Percentiles rank a stretch among this genome's conserved stretches.
Conservation (phyloP, 345 rosid species). For the Angophora floribunda region DNA sequence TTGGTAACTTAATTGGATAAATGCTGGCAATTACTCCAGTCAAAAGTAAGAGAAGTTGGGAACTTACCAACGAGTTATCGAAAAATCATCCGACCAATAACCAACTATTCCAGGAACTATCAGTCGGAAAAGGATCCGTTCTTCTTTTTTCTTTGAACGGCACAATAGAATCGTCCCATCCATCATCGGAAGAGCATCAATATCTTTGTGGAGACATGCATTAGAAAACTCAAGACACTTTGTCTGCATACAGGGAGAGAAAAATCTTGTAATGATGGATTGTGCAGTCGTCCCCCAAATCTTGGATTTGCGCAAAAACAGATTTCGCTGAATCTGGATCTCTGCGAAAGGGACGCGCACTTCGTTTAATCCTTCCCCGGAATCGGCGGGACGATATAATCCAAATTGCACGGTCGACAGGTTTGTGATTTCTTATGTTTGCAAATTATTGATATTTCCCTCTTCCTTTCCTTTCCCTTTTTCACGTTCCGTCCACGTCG, state of each 20-base stretch:
- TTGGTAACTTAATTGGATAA: neutral
- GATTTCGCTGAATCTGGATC: neutral
- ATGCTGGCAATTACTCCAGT: neutral
- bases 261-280: neutral
- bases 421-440: neutral
- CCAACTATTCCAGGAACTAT: neutral
- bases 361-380: neutral
- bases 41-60: no score
- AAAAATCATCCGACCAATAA: neutral
- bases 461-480: neutral
- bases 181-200: neutral
- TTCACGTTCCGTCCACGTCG: neutral
- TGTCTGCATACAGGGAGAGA: neutral
- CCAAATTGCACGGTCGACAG: neutral
- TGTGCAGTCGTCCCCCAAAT: neutral
- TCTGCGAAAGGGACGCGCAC: neutral
- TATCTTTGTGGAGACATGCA: neutral
- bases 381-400: neutral
- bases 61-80: neutral
- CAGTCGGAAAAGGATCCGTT: neutral
- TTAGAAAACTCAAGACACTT: neutral
- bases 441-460: neutral
- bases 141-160: neutral
- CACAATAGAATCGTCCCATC: neutral
- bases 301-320: neutral